Percentiles rank a stretch among this genome's conserved stretches.
These are phyloP conservation scores for Carex cristatella DNA, from an alignment of 176 grass and related monocot genomes.

Conservation along the genomic window DNA sequence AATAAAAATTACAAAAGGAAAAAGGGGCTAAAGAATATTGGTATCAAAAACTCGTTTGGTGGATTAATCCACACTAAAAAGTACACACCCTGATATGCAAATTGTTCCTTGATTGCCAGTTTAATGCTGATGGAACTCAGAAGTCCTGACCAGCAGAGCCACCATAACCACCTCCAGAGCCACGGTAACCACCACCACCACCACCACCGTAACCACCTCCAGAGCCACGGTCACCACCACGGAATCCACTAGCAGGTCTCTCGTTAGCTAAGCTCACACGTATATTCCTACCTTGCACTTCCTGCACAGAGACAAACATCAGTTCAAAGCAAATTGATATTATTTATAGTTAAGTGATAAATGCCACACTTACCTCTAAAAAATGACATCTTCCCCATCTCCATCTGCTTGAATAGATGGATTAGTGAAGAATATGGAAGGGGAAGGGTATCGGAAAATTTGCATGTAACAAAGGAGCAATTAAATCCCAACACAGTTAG, in stretches of 20 bases:
- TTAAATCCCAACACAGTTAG: too few species aligned
- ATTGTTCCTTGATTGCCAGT: too few species aligned
- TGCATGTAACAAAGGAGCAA: too few species aligned
- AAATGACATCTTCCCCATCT: too few species aligned
- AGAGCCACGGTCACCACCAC: conserved; percentile 12
- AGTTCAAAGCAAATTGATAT: background rate
- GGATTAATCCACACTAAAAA: background rate
- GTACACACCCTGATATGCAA: too few species aligned
- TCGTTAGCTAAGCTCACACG: conserved; percentile 70
- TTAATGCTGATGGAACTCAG: background rate
- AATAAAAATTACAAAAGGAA: background rate
- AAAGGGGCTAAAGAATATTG: background rate
- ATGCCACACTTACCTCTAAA: background rate
- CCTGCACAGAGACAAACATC: conserved; percentile 26
- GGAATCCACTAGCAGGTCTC: conserved; percentile 20
- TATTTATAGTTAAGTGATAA: background rate
- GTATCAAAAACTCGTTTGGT: background rate
- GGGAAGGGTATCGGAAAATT: too few species aligned
- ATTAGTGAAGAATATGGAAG: too few species aligned
- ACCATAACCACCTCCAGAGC: background rate
- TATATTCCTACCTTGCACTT: conserved; percentile 47
- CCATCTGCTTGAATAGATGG: too few species aligned
- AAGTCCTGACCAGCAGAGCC: conserved; percentile 17
- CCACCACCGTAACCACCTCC: conserved; percentile 7
- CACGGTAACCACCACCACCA: conserved; percentile 21